phyloP scores from a whole-genome alignment of 768 basidiomycete genomes.

The Tricholomella constricta region DNA sequence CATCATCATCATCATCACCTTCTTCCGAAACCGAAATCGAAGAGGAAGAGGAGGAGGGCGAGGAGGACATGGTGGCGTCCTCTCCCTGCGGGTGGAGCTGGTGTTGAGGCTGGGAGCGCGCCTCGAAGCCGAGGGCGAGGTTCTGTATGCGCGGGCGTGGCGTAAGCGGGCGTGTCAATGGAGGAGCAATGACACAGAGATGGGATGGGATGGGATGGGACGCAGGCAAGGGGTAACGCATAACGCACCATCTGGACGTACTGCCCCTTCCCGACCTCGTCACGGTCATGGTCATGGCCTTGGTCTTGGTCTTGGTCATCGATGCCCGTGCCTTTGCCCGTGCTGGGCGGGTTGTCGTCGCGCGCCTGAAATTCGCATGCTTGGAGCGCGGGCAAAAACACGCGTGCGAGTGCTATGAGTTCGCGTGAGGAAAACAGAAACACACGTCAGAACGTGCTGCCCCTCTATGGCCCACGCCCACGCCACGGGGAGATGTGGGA shows the following conservation, averaged over 20 bases:
- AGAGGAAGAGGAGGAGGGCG: conserved; percentile 15
- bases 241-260: conserved; percentile 67
- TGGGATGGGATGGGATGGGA: not conserved
- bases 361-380: conserved; percentile 49
- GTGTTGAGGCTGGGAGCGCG: too few relatives aligned
- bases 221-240: too few relatives aligned
- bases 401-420: too few relatives aligned
- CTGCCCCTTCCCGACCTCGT: conserved; percentile 46
- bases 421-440: too few relatives aligned
- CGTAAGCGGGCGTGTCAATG: too few relatives aligned
- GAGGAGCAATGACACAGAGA: too few relatives aligned
- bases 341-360: not conserved
- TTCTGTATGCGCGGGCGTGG: conserved; percentile 52
- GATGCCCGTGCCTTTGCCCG: not conserved
- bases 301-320: too few relatives aligned
- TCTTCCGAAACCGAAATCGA: conserved; percentile 23
- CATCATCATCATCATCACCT: conserved; percentile 18
- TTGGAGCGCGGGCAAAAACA: conserved; percentile 69
- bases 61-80: conserved; percentile 27
- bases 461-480: too few relatives aligned
- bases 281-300: too few relatives aligned
- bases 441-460: too few relatives aligned
- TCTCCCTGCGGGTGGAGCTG: too few relatives aligned
- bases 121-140: conserved; percentile 65
- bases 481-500: too few relatives aligned